Evolutionary conservation across 805 yeast species (phyloP).

Genomic region (Candida sanyiensis): DNA sequence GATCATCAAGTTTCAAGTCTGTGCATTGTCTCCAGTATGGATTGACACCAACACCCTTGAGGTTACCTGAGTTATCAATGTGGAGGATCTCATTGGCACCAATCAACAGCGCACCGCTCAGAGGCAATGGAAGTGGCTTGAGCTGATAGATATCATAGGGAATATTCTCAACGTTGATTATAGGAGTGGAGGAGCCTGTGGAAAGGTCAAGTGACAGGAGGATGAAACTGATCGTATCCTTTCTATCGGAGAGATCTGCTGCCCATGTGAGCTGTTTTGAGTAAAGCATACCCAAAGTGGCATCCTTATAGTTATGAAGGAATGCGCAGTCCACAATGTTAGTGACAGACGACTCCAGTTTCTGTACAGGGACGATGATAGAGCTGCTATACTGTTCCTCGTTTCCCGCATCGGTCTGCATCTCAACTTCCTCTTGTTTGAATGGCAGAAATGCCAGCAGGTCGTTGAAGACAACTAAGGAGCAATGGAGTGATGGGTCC

Average conservation of each 20-base stretch:
- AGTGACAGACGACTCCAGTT: constrained; percentile 50
- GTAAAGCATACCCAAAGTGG: constrained; percentile 68
- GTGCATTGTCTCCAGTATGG: constrained; percentile 40
- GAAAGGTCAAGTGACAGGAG: constrained; percentile 66
- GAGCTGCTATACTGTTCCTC: constrained; percentile 32
- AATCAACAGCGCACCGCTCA: constrained; percentile 60
- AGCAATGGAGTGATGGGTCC: constrained; percentile 57
- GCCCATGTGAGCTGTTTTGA: constrained; percentile 69
- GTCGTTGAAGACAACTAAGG: constrained; percentile 59
- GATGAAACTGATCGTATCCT: constrained; percentile 56
- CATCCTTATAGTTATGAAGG: constrained; percentile 69
- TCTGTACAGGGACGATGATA: constrained; percentile 49
- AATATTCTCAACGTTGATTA: constrained; percentile 55
- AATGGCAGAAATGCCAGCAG: constrained; percentile 69
- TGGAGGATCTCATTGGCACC: constrained; percentile 78
- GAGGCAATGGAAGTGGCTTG: constrained; percentile 57
- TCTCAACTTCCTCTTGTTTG: constrained; percentile 28
- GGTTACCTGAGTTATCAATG: constrained; percentile 71
- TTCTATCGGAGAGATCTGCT: constrained; percentile 54
- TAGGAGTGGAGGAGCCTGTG: constrained; percentile 49
- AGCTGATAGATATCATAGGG: constrained; percentile 71
- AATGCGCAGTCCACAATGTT: constrained; percentile 70
- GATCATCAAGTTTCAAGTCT: constrained; percentile 39
- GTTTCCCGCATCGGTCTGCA: constrained; percentile 14
- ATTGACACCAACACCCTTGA: constrained; percentile 59